Evolutionary conservation across 2,329 filamentous ascomycete species (phyloP), one percentile per base, ranked within the genome.

Genomic region (Diaporthe sp.): DNA sequence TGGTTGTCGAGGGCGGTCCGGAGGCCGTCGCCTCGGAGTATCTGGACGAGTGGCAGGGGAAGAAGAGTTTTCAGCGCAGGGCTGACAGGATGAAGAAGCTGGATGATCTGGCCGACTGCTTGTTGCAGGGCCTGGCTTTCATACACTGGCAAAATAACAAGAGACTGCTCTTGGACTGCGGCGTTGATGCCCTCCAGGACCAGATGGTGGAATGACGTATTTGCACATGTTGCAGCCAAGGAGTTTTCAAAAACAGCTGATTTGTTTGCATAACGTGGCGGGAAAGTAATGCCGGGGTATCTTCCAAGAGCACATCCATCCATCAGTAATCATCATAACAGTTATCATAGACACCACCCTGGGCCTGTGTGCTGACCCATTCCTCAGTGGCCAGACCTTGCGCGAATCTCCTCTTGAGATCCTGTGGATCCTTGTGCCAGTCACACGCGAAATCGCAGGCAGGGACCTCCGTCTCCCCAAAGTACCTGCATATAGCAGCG

Each of bases 31-130:
- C 81, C 22, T 76, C 78, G 17, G 79, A 75, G 61, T 85, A 84
- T 79, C 80, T 82, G 74, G 79, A 77, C 61, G 74, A 66, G 40
- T 71, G 68, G 77, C 74, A 57, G 50, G 78, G 76, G 55, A 78
- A 73, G 57, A 77, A 77, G 74, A 78, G 78, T 70, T 77, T 73
- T 67, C 77, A 77, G 77, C 80, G 77, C 64, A 81, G 76, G 75
- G 80, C 38, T 74, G 78, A 80, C 73, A 79, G 78, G 74, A 77
- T 81, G 66, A 81, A 77, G n/a, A 97, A 97, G 82, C 82, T 96
- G 71, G 95, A 97, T 82, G 95, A 97, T 84, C 83, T 97, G 67
- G 93, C 94, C 0, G 95, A 97, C 84, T 94, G 92, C 80, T 84
- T 97, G 35, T 81, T 97, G 71, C 95, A 97, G 82, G 95, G 92